Evolutionary conservation across 2,329 filamentous ascomycete species (phyloP).

Genomic region (Pestalotiopsis sp.): DNA sequence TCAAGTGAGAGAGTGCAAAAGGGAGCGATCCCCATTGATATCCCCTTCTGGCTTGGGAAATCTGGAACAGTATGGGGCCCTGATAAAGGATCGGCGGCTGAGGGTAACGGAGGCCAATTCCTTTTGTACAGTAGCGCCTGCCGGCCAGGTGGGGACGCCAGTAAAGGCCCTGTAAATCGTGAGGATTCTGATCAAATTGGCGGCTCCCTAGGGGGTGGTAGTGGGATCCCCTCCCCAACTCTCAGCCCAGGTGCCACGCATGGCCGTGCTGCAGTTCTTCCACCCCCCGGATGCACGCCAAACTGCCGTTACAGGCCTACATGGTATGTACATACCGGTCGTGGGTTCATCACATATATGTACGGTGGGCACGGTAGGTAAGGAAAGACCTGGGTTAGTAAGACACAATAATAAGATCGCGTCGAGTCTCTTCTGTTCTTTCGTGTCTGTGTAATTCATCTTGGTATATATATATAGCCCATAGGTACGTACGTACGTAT

Average conservation of each 20-base stretch:
- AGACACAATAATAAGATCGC: too few relatives aligned
- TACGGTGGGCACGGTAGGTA: background rate
- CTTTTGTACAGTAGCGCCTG: conserved; percentile 16
- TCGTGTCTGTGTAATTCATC: too few relatives aligned
- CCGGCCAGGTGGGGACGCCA: conserved; percentile 9
- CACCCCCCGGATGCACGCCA: conserved; percentile 9
- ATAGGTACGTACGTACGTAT: too few relatives aligned
- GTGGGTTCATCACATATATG: background rate
- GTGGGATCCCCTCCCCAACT: background rate
- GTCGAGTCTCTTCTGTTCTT: too few relatives aligned
- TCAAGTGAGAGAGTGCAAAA: conserved; percentile 10
- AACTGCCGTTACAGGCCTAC: conserved; percentile 11
- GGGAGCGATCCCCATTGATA: conserved; percentile 14
- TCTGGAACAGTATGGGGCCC: conserved; percentile 17
- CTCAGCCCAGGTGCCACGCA: background rate
- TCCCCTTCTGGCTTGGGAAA: conserved; percentile 16
- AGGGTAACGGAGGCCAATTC: conserved; percentile 15
- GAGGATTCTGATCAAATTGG: conserved; percentile 3
- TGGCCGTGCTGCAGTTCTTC: background rate
- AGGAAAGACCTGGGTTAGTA: too few relatives aligned
- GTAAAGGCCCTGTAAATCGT: conserved; percentile 1
- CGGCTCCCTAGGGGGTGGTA: background rate
- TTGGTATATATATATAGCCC: too few relatives aligned
- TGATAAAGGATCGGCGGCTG: conserved; percentile 20
- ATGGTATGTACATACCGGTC: background rate